Evolutionary conservation across 306 rosid species (phyloP).

Genomic region (Chamaecrista fasciculata): DNA sequence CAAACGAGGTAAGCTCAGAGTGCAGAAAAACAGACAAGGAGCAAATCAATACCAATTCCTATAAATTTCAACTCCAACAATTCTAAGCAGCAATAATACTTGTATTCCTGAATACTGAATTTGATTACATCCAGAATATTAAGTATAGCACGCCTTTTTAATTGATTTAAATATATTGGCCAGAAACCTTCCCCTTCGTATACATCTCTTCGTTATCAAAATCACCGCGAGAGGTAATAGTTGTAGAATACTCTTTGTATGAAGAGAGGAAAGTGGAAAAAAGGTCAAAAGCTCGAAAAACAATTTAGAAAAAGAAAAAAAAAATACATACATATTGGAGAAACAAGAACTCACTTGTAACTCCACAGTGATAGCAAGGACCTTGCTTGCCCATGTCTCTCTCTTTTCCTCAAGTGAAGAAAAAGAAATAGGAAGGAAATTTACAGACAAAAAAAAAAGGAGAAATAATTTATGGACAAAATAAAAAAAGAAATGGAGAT

Average conservation of each 20-base stretch:
- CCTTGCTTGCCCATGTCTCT: conserved; percentile 95
- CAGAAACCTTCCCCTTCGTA: conserved; percentile 25
- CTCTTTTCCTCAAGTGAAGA: conserved; percentile 50
- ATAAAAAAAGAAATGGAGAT: conserved; percentile 16
- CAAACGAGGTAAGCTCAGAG: conserved; percentile 5
- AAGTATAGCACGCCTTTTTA: conserved; percentile 21
- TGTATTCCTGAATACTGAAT: conserved; percentile 34
- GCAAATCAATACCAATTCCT: conserved; percentile 37
- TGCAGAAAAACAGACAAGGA: conserved; percentile 16
- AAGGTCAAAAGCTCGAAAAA: conserved; percentile 29
- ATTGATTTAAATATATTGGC: conserved; percentile 25
- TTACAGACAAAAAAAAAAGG: conserved; percentile 30
- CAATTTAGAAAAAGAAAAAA: background rate
- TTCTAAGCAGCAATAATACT: conserved; percentile 31
- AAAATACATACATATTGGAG: conserved; percentile 40
- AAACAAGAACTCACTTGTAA: conserved; percentile 99
- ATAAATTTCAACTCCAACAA: conserved; percentile 34
- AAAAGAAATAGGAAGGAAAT: conserved; percentile 41
- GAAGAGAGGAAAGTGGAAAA: conserved; percentile 4
- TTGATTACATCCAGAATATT: conserved; percentile 33
- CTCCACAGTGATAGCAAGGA: conserved; percentile 99
- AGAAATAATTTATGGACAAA: conserved; percentile 22
- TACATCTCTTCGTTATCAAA: conserved; percentile 31
- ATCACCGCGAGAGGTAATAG: conserved; percentile 29
- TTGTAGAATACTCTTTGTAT: conserved; percentile 24